Conservation (phyloP, 2,329 filamentous ascomycete species). For the Sclerotinia sclerotiorum region DNA sequence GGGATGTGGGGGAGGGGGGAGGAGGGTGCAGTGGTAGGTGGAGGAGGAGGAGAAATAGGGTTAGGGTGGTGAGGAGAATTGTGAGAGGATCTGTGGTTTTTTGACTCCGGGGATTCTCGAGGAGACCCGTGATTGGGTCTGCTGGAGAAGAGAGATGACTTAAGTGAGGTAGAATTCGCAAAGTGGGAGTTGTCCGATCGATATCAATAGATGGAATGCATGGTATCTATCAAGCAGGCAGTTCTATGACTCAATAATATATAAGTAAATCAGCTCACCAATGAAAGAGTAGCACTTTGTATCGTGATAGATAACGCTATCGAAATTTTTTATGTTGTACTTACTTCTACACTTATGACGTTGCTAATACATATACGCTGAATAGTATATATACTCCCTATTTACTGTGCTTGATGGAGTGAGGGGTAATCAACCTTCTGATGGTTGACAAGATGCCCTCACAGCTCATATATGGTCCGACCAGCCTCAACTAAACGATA, state of each 20-base stretch:
- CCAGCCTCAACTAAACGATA: no score
- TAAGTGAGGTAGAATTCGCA: background rate
- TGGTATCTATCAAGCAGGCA: background rate
- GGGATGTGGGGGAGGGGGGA: constrained; percentile 45
- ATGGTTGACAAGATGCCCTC: background rate
- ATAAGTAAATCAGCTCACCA: background rate
- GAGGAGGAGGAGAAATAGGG: constrained; percentile 27
- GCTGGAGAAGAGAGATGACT: background rate
- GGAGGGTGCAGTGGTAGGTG: constrained; percentile 42
- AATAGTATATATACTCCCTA: background rate
- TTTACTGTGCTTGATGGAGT: background rate
- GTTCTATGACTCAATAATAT: constrained; percentile 1
- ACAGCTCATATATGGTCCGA: background rate
- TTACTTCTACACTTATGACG: background rate
- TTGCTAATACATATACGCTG: no score
- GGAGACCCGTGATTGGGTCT: constrained; percentile 22
- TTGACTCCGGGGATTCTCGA: constrained; percentile 21
- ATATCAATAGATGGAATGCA: background rate
- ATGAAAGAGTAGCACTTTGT: background rate
- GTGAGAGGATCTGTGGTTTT: constrained; percentile 23
- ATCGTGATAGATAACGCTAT: background rate
- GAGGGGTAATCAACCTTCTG: background rate
- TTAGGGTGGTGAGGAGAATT: constrained; percentile 22
- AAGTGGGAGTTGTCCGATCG: background rate
- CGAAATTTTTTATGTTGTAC: background rate